Evolutionary conservation across 1,284 basidiomycete species (phyloP).

Genomic region (Irpex sp.): DNA sequence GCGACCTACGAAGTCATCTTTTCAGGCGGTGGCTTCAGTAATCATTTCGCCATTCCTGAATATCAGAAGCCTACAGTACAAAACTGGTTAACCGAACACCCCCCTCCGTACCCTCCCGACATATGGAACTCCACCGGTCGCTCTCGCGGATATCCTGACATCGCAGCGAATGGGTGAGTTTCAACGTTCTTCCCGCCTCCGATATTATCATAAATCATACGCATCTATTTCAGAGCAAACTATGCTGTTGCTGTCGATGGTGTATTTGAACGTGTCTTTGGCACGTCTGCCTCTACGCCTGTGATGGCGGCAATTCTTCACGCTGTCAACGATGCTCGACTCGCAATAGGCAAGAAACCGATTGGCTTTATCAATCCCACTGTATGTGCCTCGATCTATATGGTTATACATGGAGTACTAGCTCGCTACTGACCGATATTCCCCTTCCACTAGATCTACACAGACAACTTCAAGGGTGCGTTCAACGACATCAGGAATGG

Average conservation of each 20-base stretch:
- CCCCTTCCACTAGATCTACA: conserved; percentile 38
- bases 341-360: conserved; percentile 36
- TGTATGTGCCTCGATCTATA: conserved; percentile 34
- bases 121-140: conserved; percentile 25
- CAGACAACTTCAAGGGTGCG: conserved; percentile 32
- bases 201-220: neutral
- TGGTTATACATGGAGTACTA: neutral
- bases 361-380: conserved; percentile 60
- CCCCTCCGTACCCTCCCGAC: conserved; percentile 24
- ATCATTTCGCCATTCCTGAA: conserved; percentile 37
- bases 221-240: conserved; percentile 15
- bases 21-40: conserved; percentile 39
- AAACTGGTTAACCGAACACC: conserved; percentile 27
- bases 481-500: conserved; percentile 30
- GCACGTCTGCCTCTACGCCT: conserved; percentile 45
- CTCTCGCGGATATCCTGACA: conserved; percentile 30
- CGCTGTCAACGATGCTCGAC: conserved; percentile 57
- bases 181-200: neutral
- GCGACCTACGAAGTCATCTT: conserved; percentile 7
- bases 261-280: conserved; percentile 28
- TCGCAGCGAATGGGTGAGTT: conserved; percentile 23
- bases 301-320: conserved; percentile 52
- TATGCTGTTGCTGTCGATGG: conserved; percentile 38
- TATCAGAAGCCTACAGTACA: conserved; percentile 33
- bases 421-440: too few species aligned